Evolutionary conservation across 306 rosid genomes (phyloP).

Genomic region (Ziziphus jujuba): DNA sequence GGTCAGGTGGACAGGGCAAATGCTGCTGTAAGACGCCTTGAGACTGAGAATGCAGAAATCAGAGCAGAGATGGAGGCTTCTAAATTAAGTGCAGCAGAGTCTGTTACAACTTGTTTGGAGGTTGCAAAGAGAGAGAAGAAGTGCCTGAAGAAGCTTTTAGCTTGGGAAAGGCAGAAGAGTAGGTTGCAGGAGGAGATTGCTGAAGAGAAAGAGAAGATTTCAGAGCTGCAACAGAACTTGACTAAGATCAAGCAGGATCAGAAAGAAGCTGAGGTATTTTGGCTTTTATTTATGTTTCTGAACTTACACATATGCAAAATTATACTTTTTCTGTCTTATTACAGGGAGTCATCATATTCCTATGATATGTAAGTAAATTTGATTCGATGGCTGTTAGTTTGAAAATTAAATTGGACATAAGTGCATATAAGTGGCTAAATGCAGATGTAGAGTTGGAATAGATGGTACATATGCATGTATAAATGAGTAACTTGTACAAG

Average conservation of each 20-base stretch:
- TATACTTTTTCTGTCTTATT: background rate
- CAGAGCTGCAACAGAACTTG: constrained; percentile 50
- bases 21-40: constrained; percentile 81
- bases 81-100: constrained; percentile 92
- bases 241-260: constrained; percentile 55
- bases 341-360: background rate
- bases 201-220: constrained; percentile 65
- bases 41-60: constrained; percentile 91
- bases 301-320: background rate
- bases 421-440: no score
- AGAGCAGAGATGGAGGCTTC: constrained; percentile 99
- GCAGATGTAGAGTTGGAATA: no score
- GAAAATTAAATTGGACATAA: no score
- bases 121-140: constrained; percentile 90
- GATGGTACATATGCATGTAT: no score
- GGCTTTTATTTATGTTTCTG: constrained; percentile 11
- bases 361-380: background rate
- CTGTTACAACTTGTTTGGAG: constrained; percentile 73
- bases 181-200: constrained; percentile 77
- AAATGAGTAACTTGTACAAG: no score
- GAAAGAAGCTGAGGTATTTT: constrained; percentile 78
- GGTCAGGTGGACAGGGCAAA: constrained; percentile 91
- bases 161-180: constrained; percentile 94
- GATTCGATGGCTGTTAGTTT: no score
- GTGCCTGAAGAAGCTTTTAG: constrained; percentile 71